Base-by-base conservation (phyloP, 176 grass and related monocot species). In the Oryza australiensis region DNA sequence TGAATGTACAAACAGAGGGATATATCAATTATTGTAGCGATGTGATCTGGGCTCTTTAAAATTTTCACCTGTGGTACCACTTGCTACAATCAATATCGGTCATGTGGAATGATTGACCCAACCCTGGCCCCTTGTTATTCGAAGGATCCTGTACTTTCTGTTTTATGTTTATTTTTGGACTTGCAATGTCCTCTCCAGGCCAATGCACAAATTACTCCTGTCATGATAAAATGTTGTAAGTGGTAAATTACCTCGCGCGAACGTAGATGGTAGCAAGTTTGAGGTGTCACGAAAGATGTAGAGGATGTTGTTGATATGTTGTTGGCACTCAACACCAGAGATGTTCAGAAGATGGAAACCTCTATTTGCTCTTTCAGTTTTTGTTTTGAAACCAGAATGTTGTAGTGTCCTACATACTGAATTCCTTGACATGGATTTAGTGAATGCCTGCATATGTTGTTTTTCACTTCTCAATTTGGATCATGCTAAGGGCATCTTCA, bases 71-170 rank as follows among this genome's bases (percentile, higher is more conserved):
- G 57, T 66, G 63, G 23, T 55, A 27, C 51, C 77, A 75, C 76
- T 80, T 57, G n/a, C 33, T 67, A 65, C 32, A 9, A 62, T 85
- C 71, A 81, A 64, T 14, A 24, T 64, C 68, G 59, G 51, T 43
- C 82, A 65, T 64, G 72, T 76, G 32, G 72, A 76, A 59, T 81
- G 83, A 30, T 64, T 42, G 71, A 85, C 24, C 34, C 43, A 74
- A 43, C n/a, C 14, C 22, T 7, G 12, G 66, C 10, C 5, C n/a
- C 18, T 14, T 62, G 6, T 49, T 10, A 57, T 59, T 66, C 45
- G 30, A 30, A 22, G 2, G 40, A 32, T 73, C 11, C 9, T 42
- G 42, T 72, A n/a, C 12, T 77, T 77, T 69, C 48, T 67, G 29
- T 15, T 26, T 7, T 41, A 16, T 60, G 1, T 6, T 26, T 60